These are phyloP conservation scores for Planoprotostelium fungivorum DNA, from an alignment of 78 protist species.

Conservation along the genomic window DNA sequence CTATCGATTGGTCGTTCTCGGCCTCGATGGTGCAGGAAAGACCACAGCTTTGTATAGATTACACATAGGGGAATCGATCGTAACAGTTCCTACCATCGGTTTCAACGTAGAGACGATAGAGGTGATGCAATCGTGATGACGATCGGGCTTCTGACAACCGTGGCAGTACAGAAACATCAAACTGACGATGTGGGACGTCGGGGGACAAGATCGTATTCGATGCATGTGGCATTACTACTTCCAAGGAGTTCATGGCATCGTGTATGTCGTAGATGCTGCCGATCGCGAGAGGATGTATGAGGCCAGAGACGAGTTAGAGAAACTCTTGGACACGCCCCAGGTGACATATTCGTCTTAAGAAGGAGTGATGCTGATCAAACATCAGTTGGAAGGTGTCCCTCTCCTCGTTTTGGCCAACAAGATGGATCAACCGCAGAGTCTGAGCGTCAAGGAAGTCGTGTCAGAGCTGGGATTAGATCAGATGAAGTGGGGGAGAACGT, in stretches of 20 bases:
- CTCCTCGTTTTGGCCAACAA: constrained; percentile 85
- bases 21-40: constrained; percentile 70
- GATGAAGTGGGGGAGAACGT: neutral
- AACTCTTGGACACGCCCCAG: constrained; percentile 42
- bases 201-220: constrained; percentile 77
- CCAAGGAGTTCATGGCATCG: constrained; percentile 64
- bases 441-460: neutral
- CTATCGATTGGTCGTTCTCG: neutral
- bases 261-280: constrained; percentile 77
- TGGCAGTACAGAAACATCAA: neutral
- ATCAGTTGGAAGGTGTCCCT: constrained; percentile 46
- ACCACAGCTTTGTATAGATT: constrained; percentile 69
- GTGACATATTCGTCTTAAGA: too few relatives aligned
- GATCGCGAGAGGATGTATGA: constrained; percentile 46
- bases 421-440: constrained; percentile 19
- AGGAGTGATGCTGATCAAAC: too few relatives aligned
- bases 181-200: constrained; percentile 70
- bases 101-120: constrained; percentile 87
- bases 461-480: neutral
- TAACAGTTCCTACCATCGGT: constrained; percentile 77
- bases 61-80: constrained; percentile 60
- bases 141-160: neutral
- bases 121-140: neutral
- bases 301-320: constrained; percentile 48
- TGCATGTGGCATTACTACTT: constrained; percentile 76